These are phyloP conservation scores for Endoconidiophora polonica DNA, from an alignment of 2,329 filamentous ascomycete genomes.

Conservation along the genomic window DNA sequence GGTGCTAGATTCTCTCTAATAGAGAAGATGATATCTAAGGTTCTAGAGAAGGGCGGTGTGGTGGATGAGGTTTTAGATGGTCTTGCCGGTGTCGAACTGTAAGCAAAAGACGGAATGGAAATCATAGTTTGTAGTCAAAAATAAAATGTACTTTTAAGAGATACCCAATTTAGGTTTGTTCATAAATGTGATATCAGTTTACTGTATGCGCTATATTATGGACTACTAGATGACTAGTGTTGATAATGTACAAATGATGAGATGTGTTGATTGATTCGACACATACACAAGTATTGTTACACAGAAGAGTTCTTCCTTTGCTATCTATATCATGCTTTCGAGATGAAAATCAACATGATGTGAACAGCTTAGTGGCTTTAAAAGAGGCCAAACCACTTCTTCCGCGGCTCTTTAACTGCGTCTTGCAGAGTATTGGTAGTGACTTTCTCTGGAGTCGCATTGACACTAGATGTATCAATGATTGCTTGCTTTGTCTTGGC, in stretches of 20 bases:
- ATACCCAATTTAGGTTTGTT: slow-evolving; percentile 4
- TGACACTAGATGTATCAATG: slow-evolving; percentile 4
- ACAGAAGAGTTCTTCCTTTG: background rate
- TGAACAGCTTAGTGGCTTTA: background rate
- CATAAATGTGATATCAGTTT: background rate
- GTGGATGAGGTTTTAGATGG: slow-evolving; percentile 75
- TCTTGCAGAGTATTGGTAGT: background rate
- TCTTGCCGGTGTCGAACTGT: slow-evolving; percentile 57
- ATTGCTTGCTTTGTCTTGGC: slow-evolving; percentile 11
- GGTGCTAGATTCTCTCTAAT: slow-evolving; percentile 64
- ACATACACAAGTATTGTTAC: background rate
- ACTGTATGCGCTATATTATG: background rate
- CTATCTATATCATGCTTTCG: background rate
- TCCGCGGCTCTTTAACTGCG: slow-evolving; percentile 2
- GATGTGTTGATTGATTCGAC: no score
- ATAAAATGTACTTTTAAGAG: background rate
- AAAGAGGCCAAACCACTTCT: slow-evolving; percentile 13
- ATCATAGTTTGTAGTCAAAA: background rate
- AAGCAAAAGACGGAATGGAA: slow-evolving; percentile 21
- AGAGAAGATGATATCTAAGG: slow-evolving; percentile 57
- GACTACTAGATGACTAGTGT: background rate
- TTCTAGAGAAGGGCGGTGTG: slow-evolving; percentile 54
- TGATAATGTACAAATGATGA: no score
- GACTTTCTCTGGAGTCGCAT: background rate
- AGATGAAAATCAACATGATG: background rate